Evolutionary conservation across 306 rosid genomes (phyloP).

Genomic region (Glycine soja): DNA sequence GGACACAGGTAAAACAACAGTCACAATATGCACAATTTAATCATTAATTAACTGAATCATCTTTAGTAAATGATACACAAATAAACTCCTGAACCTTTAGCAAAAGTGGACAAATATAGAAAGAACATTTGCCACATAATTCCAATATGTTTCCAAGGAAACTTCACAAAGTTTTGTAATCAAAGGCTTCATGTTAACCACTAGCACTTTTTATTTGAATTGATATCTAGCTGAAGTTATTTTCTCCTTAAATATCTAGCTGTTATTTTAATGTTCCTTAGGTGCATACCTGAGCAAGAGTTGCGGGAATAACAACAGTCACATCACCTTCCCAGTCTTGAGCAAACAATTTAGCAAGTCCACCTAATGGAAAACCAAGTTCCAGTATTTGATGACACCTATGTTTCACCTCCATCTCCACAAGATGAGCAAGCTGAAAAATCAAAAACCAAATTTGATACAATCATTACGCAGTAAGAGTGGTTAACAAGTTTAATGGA

Average conservation of each 20-base stretch:
- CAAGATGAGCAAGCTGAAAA: conserved; percentile 93
- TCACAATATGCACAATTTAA: conserved; percentile 40
- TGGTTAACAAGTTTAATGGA: conserved; percentile 2
- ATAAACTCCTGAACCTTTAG: conserved; percentile 15
- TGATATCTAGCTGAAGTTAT: background rate
- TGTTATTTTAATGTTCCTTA: background rate
- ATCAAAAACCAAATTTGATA: conserved; percentile 20
- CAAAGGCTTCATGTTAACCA: conserved; percentile 33
- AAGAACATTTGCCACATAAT: background rate
- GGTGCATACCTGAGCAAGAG: conserved; percentile 87
- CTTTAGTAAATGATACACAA: conserved; percentile 13
- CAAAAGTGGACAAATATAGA: conserved; percentile 12
- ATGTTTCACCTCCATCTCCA: conserved; percentile 97
- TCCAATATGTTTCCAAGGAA: conserved; percentile 22
- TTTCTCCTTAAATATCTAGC: background rate
- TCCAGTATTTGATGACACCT: conserved; percentile 88
- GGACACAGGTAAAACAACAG: background rate
- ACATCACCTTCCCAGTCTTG: conserved; percentile 99
- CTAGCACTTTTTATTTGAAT: conserved; percentile 20
- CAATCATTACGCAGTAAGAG: conserved; percentile 9
- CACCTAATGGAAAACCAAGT: conserved; percentile 94
- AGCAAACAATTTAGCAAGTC: conserved; percentile 89
- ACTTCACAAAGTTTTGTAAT: background rate
- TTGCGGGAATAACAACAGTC: conserved; percentile 97
- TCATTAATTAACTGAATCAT: conserved; percentile 30